Conservation (phyloP, 1,139 yeast species). For the Kodamaea sp. region DNA sequence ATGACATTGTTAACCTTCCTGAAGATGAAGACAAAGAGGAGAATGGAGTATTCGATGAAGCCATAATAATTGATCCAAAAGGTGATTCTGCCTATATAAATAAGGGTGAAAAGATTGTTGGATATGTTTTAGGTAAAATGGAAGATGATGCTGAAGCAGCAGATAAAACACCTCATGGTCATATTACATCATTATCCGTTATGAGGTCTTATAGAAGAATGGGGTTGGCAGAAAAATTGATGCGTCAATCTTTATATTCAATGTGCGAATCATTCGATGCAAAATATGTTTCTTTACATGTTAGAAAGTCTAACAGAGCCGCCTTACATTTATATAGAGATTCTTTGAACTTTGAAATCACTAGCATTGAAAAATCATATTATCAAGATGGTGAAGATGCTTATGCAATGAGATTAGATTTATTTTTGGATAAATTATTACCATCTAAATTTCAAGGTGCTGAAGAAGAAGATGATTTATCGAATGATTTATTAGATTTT, state of each 20-base stretch:
- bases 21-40: conserved; percentile 36
- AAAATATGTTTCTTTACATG: conserved; percentile 85
- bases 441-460: conserved; percentile 54
- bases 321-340: conserved; percentile 90
- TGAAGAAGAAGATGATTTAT: conserved; percentile 50
- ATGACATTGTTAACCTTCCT: conserved; percentile 21
- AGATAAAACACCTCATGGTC: conserved; percentile 82
- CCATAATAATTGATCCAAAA: conserved; percentile 38
- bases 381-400: conserved; percentile 99
- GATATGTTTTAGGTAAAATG: conserved; percentile 94
- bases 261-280: conserved; percentile 82
- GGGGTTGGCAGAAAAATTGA: conserved; percentile 91
- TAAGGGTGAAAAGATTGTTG: conserved; percentile 77
- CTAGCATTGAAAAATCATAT: conserved; percentile 77
- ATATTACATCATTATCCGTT: conserved; percentile 88
- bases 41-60: conserved; percentile 23
- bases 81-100: conserved; percentile 56
- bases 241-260: conserved; percentile 80
- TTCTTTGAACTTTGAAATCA: conserved; percentile 76
- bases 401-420: conserved; percentile 81
- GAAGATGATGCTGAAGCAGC: conserved; percentile 85
- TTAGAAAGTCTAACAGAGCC: conserved; percentile 88
- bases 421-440: conserved; percentile 54
- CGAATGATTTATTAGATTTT: conserved; percentile 30
- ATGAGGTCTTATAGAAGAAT: conserved; percentile 93